These are phyloP conservation scores for Pythium sukuiense DNA, from an alignment of 352 stramenopile genomes.

Conservation along the genomic window DNA sequence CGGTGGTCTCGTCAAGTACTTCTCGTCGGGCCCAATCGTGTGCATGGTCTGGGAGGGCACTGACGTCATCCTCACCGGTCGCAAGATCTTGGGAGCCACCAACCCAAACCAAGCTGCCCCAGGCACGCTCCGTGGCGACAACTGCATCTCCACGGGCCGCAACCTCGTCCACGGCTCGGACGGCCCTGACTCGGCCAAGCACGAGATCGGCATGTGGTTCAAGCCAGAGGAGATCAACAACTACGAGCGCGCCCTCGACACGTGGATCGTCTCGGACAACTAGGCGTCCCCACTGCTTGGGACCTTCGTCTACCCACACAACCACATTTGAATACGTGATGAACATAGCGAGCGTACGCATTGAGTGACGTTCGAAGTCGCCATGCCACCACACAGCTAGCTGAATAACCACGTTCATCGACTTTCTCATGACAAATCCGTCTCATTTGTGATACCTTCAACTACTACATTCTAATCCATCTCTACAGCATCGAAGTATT, in stretches of 20 bases:
- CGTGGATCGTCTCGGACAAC: slow-evolving; percentile 90
- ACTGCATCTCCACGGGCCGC: slow-evolving; percentile 88
- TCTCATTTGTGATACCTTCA: neutral
- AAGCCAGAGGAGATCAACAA: slow-evolving; percentile 89
- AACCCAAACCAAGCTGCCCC: slow-evolving; percentile 94
- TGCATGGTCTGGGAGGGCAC: slow-evolving; percentile 95
- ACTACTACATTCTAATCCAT: slow-evolving; percentile 5
- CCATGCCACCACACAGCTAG: neutral
- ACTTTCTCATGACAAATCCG: neutral
- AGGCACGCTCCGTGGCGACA: slow-evolving; percentile 94
- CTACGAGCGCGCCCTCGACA: slow-evolving; percentile 86
- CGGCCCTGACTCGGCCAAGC: slow-evolving; percentile 88
- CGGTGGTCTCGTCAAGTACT: slow-evolving; percentile 88
- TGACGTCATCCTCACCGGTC: slow-evolving; percentile 93
- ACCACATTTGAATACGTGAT: neutral
- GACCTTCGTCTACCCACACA: slow-evolving; percentile 2
- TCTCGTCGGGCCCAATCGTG: slow-evolving; percentile 94
- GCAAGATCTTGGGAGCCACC: slow-evolving; percentile 95
- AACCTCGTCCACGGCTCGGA: slow-evolving; percentile 95
- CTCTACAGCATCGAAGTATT: slow-evolving; percentile 1
- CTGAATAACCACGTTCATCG: neutral
- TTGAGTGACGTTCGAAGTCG: neutral
- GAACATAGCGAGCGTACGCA: neutral
- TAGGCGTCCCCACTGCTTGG: slow-evolving; percentile 32
- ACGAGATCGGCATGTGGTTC: slow-evolving; percentile 96